phyloP scores from a whole-genome alignment of 2,329 filamentous ascomycete species.

The Dactylellina sp. region DNA sequence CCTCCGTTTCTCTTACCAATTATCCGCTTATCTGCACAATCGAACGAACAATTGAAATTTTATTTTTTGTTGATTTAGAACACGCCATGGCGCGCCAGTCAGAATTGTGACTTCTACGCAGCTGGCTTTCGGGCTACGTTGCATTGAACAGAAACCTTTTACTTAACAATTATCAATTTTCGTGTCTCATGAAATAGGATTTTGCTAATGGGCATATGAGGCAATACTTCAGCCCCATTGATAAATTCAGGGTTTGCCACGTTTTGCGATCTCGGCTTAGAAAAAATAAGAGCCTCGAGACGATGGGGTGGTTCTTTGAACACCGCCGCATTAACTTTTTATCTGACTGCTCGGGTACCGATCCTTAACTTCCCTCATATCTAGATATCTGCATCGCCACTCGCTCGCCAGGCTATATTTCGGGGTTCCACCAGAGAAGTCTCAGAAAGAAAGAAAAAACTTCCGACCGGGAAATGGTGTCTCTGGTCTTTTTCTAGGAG shows the following conservation, averaged over 20 bases:
- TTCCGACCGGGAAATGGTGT: slow-evolving; percentile 39
- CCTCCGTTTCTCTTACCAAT: too few relatives aligned
- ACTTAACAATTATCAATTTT: slow-evolving; percentile 26
- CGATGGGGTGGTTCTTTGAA: neutral
- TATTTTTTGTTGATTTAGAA: too few relatives aligned
- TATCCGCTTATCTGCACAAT: too few relatives aligned
- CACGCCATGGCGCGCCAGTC: too few relatives aligned
- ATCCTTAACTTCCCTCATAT: too few relatives aligned
- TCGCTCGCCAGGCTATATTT: slow-evolving; percentile 12
- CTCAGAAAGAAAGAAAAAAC: slow-evolving; percentile 26
- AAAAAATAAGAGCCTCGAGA: neutral
- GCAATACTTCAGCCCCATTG: neutral
- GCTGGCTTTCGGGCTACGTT: neutral
- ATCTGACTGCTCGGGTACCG: neutral
- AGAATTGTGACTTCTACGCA: neutral
- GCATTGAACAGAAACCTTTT: neutral
- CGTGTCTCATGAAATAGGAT: neutral
- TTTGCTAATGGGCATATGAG: too few relatives aligned
- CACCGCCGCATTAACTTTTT: slow-evolving; percentile 2
- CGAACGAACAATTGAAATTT: too few relatives aligned
- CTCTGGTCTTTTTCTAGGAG: slow-evolving; percentile 7
- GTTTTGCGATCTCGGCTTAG: slow-evolving; percentile 1
- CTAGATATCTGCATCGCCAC: too few relatives aligned
- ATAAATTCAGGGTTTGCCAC: neutral
- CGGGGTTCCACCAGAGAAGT: slow-evolving; percentile 37